phyloP scores from a whole-genome alignment of 2,329 filamentous ascomycete species.

The Fusarium sp. region DNA sequence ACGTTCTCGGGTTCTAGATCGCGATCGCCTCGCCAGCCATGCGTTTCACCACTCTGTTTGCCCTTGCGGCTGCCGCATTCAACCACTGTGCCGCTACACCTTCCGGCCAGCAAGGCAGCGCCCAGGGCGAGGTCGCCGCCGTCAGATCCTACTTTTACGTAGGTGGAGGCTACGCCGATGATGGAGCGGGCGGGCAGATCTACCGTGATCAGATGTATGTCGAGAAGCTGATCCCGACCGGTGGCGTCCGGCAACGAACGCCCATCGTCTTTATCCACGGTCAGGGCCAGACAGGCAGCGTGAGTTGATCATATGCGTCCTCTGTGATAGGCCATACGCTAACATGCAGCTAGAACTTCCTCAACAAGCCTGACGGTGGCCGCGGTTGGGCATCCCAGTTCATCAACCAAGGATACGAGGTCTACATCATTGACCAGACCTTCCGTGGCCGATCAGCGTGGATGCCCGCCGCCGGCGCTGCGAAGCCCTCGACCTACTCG shows the following conservation, averaged over 20 bases:
- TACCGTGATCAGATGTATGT: conserved; percentile 42
- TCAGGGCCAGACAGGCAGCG: conserved; percentile 38
- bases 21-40: background rate
- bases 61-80: background rate
- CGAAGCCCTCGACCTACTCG: conserved; percentile 33
- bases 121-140: conserved; percentile 21
- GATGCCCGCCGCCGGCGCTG: conserved; percentile 15
- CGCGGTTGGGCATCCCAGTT: conserved; percentile 40
- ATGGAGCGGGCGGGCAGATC: conserved; percentile 34
- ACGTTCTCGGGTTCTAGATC: background rate
- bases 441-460: conserved; percentile 39
- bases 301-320: background rate
- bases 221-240: conserved; percentile 33
- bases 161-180: conserved; percentile 33
- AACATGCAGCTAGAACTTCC: conserved; percentile 28
- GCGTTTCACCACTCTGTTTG: conserved; percentile 2
- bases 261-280: conserved; percentile 42
- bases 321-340: background rate
- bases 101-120: background rate
- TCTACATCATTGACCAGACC: conserved; percentile 40
- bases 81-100: background rate
- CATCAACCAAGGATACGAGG: conserved; percentile 36
- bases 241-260: conserved; percentile 16
- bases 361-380: conserved; percentile 41
- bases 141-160: conserved; percentile 36